Evolutionary conservation across 2,329 filamentous ascomycete genomes (phyloP).

Genomic region (Clonostachys chloroleuca): DNA sequence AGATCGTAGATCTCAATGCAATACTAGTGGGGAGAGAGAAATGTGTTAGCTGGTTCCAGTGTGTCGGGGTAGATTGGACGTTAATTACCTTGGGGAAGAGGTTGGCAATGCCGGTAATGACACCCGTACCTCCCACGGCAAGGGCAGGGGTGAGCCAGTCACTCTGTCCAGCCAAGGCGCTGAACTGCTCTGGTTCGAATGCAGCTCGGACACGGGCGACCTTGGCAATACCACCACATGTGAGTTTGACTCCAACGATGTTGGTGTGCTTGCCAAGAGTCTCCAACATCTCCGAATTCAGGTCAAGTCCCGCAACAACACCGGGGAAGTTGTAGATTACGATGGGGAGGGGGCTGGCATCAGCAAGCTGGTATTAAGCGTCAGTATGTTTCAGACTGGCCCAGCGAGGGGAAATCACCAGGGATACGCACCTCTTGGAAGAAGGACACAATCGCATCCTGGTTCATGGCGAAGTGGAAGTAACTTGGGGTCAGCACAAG

Average conservation of each 20-base stretch:
- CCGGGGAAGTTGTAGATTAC: constrained; percentile 72
- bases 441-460: constrained; percentile 55
- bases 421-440: constrained; percentile 40
- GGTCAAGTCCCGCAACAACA: constrained; percentile 62
- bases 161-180: constrained; percentile 65
- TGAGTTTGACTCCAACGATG: constrained; percentile 68
- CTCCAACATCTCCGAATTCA: constrained; percentile 62
- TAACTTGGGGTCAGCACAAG: constrained; percentile 68
- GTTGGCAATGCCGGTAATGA: constrained; percentile 61
- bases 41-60: background rate
- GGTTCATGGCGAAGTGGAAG: constrained; percentile 61
- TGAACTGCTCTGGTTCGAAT: constrained; percentile 52
- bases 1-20: constrained; percentile 45
- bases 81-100: constrained; percentile 50
- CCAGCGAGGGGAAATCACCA: no score
- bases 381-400: no score
- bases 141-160: constrained; percentile 66
- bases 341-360: constrained; percentile 55
- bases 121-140: constrained; percentile 52
- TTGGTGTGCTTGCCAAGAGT: constrained; percentile 54
- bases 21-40: constrained; percentile 7
- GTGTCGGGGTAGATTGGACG: background rate
- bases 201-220: constrained; percentile 53
- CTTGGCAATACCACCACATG: constrained; percentile 72
- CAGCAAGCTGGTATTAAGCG: constrained; percentile 26